Evolutionary conservation across 2,329 filamentous ascomycete species (phyloP).

Genomic region (Huntiella bhutanensis): DNA sequence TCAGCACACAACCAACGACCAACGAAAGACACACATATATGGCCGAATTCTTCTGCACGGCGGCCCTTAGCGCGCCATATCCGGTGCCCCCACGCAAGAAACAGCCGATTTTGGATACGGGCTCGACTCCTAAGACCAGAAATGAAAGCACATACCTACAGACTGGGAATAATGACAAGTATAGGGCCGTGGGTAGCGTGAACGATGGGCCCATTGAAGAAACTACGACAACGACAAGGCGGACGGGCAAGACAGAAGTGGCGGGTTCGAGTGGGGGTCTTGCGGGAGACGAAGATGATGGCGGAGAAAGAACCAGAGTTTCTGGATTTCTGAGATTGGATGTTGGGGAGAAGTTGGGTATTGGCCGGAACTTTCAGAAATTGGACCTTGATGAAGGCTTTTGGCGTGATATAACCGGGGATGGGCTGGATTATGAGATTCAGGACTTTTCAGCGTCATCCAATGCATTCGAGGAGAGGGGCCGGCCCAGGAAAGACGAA

Average conservation of each 20-base stretch:
- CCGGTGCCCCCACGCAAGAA: neutral
- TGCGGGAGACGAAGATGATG: neutral
- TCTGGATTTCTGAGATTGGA: too few relatives aligned
- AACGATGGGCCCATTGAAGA: neutral
- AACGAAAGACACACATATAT: neutral
- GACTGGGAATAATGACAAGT: neutral
- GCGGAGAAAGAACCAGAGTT: too few relatives aligned
- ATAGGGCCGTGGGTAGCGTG: neutral
- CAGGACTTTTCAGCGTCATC: neutral
- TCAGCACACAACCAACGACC: too few relatives aligned
- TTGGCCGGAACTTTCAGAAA: neutral
- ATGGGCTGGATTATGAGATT: neutral
- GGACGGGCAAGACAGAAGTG: neutral
- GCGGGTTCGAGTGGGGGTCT: neutral
- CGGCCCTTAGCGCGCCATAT: slow-evolving; percentile 3
- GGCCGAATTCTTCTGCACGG: slow-evolving; percentile 7
- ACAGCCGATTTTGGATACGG: neutral
- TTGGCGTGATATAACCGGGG: neutral
- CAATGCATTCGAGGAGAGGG: too few relatives aligned
- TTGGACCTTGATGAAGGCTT: neutral
- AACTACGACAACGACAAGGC: neutral
- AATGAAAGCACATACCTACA: neutral
- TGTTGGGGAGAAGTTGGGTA: neutral
- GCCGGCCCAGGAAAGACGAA: too few relatives aligned
- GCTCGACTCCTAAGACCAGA: neutral